These are phyloP conservation scores for Rosa multiflora DNA, from an alignment of 306 rosid species.

Conservation along the genomic window DNA sequence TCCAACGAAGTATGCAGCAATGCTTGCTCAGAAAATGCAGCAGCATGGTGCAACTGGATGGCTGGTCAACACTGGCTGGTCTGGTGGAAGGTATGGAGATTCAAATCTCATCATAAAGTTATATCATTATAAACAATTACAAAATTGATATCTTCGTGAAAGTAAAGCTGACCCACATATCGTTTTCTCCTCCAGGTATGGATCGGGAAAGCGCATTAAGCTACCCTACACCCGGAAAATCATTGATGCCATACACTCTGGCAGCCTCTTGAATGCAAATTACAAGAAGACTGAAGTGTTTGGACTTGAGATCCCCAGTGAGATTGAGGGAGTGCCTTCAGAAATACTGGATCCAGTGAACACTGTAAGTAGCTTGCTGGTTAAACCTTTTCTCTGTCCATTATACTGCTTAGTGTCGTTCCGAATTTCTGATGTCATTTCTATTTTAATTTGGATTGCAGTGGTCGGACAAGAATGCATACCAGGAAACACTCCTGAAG, in stretches of 20 bases:
- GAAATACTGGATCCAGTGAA: constrained; percentile 71
- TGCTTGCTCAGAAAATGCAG: constrained; percentile 89
- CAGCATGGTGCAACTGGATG: constrained; percentile 83
- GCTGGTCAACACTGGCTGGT: constrained; percentile 98
- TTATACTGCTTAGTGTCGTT: not conserved
- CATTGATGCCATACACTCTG: constrained; percentile 81
- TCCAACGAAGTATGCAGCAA: constrained; percentile 90
- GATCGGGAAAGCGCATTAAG: constrained; percentile 66
- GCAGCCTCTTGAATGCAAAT: constrained; percentile 53
- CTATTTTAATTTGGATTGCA: not conserved
- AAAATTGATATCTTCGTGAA: no score
- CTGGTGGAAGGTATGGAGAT: constrained; percentile 64
- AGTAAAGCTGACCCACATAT: not conserved
- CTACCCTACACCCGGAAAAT: constrained; percentile 73
- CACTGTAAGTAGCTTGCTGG: constrained; percentile 47
- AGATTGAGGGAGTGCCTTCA: constrained; percentile 73
- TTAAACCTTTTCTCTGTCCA: not conserved
- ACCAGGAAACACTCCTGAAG: constrained; percentile 59
- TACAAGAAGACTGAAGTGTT: constrained; percentile 61
- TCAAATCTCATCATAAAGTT: not conserved
- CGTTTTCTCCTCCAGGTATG: constrained; percentile 47
- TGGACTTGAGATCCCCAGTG: constrained; percentile 73
- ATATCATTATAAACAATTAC: not conserved
- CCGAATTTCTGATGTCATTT: not conserved
- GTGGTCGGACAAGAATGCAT: constrained; percentile 29